phyloP scores from a whole-genome alignment of 163 green algal species.

The Chlamydomonas reinhardtii region DNA sequence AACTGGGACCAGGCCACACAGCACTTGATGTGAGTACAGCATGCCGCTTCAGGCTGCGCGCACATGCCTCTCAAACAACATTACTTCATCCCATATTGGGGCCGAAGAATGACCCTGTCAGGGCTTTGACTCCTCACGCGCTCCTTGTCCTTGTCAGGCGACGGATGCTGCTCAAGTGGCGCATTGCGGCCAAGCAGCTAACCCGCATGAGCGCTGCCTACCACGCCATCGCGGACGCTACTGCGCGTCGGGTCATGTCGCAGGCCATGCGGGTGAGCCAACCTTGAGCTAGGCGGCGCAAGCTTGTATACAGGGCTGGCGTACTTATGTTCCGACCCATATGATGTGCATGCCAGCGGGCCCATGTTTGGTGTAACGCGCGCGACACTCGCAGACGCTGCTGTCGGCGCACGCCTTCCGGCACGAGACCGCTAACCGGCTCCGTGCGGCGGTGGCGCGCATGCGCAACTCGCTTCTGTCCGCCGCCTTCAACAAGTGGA shows the following conservation, averaged over 20 bases:
- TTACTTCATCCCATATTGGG: no score
- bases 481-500: constrained; percentile 27
- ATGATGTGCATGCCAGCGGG: no score
- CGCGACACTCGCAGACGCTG: not conserved
- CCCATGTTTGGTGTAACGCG: no score
- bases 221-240: not conserved
- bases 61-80: no score
- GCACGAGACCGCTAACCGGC: not conserved
- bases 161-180: constrained; percentile 14
- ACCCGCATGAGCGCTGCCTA: not conserved
- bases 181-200: not conserved
- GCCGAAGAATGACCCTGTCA: no score
- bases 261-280: constrained; percentile 1
- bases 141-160: no score
- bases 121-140: no score
- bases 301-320: no score
- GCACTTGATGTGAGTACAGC: not conserved
- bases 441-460: constrained; percentile 10
- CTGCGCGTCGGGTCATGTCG: not conserved
- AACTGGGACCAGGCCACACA: not conserved
- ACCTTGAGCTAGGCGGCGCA: no score
- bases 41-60: no score
- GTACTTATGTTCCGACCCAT: no score
- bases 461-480: constrained; percentile 14
- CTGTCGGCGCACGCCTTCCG: not conserved